Percentiles rank a stretch among this genome's conserved stretches.
These are phyloP conservation scores for Ascochyta pisi DNA, from an alignment of 2,329 filamentous ascomycete genomes.

Conservation along the genomic window DNA sequence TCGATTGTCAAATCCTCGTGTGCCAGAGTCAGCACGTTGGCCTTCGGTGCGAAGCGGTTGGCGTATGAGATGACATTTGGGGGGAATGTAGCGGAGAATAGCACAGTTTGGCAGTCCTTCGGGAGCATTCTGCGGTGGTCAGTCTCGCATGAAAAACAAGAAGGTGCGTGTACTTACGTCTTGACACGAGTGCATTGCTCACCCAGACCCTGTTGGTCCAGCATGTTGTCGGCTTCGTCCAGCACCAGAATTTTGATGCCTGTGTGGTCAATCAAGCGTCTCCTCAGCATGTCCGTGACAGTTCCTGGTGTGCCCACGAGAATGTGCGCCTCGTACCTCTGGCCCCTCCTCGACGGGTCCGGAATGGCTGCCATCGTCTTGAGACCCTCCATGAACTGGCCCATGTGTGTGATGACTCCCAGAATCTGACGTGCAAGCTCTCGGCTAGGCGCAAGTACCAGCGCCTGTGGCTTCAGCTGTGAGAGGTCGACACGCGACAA, in stretches of 20 bases:
- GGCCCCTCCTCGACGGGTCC: slow-evolving; percentile 71
- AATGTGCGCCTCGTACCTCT: slow-evolving; percentile 75
- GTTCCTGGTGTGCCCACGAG: slow-evolving; percentile 95
- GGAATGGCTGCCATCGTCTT: slow-evolving; percentile 84
- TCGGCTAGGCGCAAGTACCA: slow-evolving; percentile 89
- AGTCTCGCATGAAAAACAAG: slow-evolving; percentile 25
- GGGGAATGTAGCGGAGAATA: slow-evolving; percentile 96
- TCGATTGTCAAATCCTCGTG: slow-evolving; percentile 94
- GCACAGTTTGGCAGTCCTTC: slow-evolving; percentile 78
- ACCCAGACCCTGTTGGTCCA: slow-evolving; percentile 92
- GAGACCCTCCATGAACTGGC: slow-evolving; percentile 79
- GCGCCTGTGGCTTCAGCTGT: slow-evolving; percentile 76
- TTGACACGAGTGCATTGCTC: slow-evolving; percentile 95
- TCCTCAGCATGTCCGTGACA: slow-evolving; percentile 83
- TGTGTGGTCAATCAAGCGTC: slow-evolving; percentile 73
- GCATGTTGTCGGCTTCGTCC: slow-evolving; percentile 98
- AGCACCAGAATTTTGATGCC: slow-evolving; percentile 84
- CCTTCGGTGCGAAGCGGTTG: slow-evolving; percentile 79
- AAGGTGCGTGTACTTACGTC: slow-evolving; percentile 61
- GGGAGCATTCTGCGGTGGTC: slow-evolving; percentile 70
- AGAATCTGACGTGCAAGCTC: slow-evolving; percentile 95
- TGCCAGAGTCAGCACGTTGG: slow-evolving; percentile 85
- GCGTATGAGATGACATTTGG: slow-evolving; percentile 86
- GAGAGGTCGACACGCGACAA: slow-evolving; percentile 82
- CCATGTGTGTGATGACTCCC: slow-evolving; percentile 82